phyloP scores from a whole-genome alignment of 176 grass and related monocot species.

The Lolium perenne region DNA sequence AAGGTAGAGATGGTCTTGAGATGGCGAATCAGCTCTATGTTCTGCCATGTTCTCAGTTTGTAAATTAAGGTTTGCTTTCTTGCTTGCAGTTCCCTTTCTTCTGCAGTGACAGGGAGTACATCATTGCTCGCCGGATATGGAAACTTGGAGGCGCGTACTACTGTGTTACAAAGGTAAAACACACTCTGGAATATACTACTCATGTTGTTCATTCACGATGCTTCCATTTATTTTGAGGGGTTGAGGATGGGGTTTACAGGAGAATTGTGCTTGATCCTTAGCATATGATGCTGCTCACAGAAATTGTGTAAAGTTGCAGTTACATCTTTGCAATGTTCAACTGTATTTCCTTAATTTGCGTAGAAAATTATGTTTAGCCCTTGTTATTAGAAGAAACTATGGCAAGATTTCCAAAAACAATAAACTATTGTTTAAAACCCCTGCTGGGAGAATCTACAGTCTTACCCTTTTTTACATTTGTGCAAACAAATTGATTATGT shows the following conservation, averaged over 20 bases:
- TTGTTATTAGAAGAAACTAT: background rate
- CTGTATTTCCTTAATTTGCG: background rate
- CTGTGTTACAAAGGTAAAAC: conserved; percentile 84
- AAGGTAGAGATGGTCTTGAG: conserved; percentile 49
- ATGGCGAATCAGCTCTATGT: background rate
- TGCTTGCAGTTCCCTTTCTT: conserved; percentile 89
- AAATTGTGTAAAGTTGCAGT: background rate
- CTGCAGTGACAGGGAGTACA: conserved; percentile 93
- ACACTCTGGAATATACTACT: background rate
- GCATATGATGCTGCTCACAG: background rate
- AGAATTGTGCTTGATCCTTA: conserved; percentile 8
- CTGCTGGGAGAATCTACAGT: background rate
- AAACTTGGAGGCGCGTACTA: conserved; percentile 67
- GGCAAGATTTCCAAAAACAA: background rate
- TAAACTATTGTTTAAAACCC: background rate
- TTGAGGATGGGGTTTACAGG: conserved; percentile 13
- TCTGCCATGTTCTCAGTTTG: background rate
- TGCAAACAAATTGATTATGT: background rate
- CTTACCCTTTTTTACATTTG: background rate
- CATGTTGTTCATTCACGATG: background rate
- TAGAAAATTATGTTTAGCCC: background rate
- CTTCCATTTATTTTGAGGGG: background rate
- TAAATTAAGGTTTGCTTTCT: conserved; percentile 17
- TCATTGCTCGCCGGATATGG: conserved; percentile 90
- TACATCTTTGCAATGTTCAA: background rate